Base-by-base conservation (phyloP, 371 early-diverging fungal genomes). In the Parasitella parasitica region DNA sequence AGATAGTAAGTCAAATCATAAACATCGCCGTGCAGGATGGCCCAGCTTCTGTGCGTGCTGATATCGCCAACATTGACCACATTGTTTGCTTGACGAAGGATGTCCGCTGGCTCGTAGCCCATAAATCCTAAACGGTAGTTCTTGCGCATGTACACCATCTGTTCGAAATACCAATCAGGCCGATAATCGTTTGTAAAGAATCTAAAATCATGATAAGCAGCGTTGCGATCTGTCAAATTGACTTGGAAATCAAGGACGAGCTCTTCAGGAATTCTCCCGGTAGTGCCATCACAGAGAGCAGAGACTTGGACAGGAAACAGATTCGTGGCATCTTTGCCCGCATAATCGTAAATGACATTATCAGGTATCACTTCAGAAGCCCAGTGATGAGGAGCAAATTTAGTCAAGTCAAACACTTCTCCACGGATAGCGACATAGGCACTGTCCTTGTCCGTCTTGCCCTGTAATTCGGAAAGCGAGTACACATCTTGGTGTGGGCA, bases 401-500 rank as follows among this genome's bases (percentile, higher is more conserved):
- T 77, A 27, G 76, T 69, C 53, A 90, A 71, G 50, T 84, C 84
- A 74, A 84, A 87, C 16, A 89, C 77, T 65, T 86, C 86, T 18
- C 90, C 91, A 4, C 88, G 80, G 36, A 89, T 80, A 26, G 82
- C 75, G 2, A 87, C 78, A 61, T 76, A 74, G 13, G 73, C 70
- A 50, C 57, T 67, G 3, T 77, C 63, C 26, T 76, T 76, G 4
- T 67, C 69, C 53, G 74, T 71, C 53, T 75, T 68, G 32, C 69
- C 70, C 28, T 72, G 70, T 46, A 83, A 67, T 63, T 86, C 87
- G 51, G 72, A 77, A 18, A 73, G 63, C 1, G 86, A 85, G 39
- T 84, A 86, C 9, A 89, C 85, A 37, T 89, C 82, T 59, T 86
- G 84, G 48, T 82, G 80, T 13, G 94, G 94, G 73, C 97, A 96